Base-by-base conservation (phyloP, 495 filamentous ascomycete genomes). In the Aspergillus mulundensis region DNA sequence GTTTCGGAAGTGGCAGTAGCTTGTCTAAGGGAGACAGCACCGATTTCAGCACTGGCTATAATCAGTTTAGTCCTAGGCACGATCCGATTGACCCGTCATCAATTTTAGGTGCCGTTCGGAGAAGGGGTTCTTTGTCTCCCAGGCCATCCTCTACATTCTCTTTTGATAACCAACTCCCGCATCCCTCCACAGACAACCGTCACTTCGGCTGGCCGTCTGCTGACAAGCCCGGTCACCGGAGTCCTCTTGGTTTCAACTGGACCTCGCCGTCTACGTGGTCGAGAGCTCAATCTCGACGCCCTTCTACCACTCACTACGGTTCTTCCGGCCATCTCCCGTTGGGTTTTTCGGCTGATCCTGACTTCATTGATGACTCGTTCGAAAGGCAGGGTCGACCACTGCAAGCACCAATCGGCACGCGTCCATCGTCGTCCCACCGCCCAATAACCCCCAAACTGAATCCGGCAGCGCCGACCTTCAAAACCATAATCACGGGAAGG, bases 111-210 rank as follows among this genome's bases (percentile, higher is more conserved):
- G 77, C 83, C 20, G 66, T 77, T 63, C 67, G 73, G 50, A 76
- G 73, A 49, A 76, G 86, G 16, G 83, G 85, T 45, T 80, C 85
- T 14, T 76, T 86, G 48, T 90, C 88, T 34, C 87, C 88, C 2
- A 77, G 90, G 23, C 89, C 90, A 21, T 81, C 86, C 2, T 93
- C 90, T 14, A 89, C 88, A 24, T 86, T 88, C 7, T 92, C 89
- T 0, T 85, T 85, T 48, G 90, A 94, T 49, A 81, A 81, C 36
- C 65, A 73, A 38, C 77, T 93, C 43, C 87, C 88, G 1, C 81
- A 88, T 54, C 90, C 90, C 0, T 93, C 90, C 2, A 90, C 86
- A 8, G 90, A 94, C 43, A 88, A 85, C 24, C 81, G 80, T 39
- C 81, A 83, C 28, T 86, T 87, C 58, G 83, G 84, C 1, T 86